A percentile compares a stretch with the other conserved stretches of the same genome.
Conservation (phyloP, 2,329 filamentous ascomycete genomes). For the Diaporthe sp. region DNA sequence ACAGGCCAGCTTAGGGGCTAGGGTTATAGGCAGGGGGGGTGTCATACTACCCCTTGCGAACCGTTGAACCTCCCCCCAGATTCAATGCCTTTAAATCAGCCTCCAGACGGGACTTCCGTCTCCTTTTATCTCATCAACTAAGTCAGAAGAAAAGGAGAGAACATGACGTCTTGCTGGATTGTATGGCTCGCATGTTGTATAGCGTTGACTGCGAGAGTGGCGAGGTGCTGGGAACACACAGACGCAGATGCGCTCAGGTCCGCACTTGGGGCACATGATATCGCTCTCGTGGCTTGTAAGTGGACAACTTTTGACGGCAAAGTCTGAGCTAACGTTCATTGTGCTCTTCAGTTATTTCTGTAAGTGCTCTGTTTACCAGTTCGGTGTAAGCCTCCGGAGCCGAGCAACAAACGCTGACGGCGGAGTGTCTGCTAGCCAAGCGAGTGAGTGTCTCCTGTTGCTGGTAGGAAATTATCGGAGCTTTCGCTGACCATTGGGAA, state of each 20-base stretch:
- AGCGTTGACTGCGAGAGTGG: background rate
- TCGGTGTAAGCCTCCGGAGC: too few relatives aligned
- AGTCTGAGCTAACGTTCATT: background rate
- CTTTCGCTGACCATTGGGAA: background rate
- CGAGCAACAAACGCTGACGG: slow-evolving; percentile 9
- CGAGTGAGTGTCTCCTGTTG: slow-evolving; percentile 29
- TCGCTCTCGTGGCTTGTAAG: slow-evolving; percentile 42
- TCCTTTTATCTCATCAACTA: background rate
- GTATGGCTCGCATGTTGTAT: background rate
- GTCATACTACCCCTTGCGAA: background rate
- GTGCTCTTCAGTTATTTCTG: slow-evolving; percentile 40
- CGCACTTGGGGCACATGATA: slow-evolving; percentile 28
- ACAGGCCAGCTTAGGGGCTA: background rate
- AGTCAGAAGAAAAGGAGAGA: background rate
- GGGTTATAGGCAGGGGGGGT: slow-evolving; percentile 29
- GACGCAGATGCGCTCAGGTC: slow-evolving; percentile 19
- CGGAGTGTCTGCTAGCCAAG: slow-evolving; percentile 12
- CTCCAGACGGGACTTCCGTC: background rate
- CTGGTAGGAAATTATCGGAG: background rate
- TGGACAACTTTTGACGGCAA: background rate
- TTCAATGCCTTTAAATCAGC: slow-evolving; percentile 29
- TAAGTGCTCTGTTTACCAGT: slow-evolving; percentile 31
- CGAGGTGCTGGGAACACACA: slow-evolving; percentile 28
- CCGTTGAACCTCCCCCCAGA: background rate
- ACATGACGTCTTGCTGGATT: slow-evolving; percentile 1